Evolutionary conservation across 1,139 yeast genomes (phyloP), one percentile per base, ranked within the genome.

Genomic region (Taphrina communis): DNA sequence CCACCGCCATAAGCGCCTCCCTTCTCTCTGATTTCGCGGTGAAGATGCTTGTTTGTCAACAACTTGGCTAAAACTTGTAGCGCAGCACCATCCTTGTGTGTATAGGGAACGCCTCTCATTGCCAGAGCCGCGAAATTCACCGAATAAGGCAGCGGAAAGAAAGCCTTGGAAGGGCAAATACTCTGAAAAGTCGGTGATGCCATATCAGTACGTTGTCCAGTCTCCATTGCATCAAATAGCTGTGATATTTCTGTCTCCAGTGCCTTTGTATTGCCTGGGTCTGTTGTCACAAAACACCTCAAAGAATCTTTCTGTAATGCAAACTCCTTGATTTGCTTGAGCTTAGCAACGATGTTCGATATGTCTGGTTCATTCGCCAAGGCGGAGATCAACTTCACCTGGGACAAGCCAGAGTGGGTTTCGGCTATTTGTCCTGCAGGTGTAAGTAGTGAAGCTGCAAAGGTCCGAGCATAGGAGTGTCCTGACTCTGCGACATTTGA

Each of bases 1-100:
- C 99, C 99, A 12, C 97, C 98, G 8, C 99, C 99, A 76, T 94
- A 94, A 0, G 99, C 99, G 68, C 99, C 99, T 71, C 97, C 97
- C 75, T 94, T 87, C 77, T 94, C 99, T 74, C 99, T 85, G 56
- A 94, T 87, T 72, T 92, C 97, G 12, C 91, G 86, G 77, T 94
- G 99, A 63, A 95, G 81, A 73, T 90, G 86, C 76, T 90, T 89
- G 78, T 88, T 93, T 0, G 97, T 88, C 73, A 93, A 79, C 69
- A 94, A 78, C 74, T 89, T 95, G 0, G 97, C 84, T 67, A 94
- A 81, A 0, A 94, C 86, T 77, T 91, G 97, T 63, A 94, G 82
- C 0, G 92, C 82, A 0, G 98, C 97, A 55, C 97, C 93, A 72
- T 93, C 97, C 67, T 82, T 80, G 68, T 87, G 84, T 2, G 82